Percentiles rank a stretch among this genome's conserved stretches.
These are phyloP conservation scores for Proliferodiscus dingleyae DNA, from an alignment of 2,329 filamentous ascomycete species.

Conservation along the genomic window DNA sequence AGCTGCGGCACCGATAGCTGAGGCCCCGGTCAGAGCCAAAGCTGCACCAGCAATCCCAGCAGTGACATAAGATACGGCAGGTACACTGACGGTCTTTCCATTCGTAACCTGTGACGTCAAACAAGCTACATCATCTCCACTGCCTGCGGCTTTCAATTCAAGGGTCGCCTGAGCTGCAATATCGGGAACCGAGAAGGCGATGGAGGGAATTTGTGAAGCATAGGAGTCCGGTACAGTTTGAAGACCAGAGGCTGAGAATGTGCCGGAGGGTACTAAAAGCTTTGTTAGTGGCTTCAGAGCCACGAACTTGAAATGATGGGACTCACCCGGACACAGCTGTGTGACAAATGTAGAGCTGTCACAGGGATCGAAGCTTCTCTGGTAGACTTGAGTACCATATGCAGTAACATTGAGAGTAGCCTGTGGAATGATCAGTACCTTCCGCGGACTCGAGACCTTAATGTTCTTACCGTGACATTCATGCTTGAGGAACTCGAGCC, in stretches of 20 bases:
- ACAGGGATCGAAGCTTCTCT: constrained; percentile 80
- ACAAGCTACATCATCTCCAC: constrained; percentile 66
- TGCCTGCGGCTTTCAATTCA: constrained; percentile 60
- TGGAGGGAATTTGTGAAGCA: constrained; percentile 72
- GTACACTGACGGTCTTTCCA: constrained; percentile 72
- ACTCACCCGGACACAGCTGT: constrained; percentile 75
- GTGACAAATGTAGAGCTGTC: constrained; percentile 58
- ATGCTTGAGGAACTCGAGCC: constrained; percentile 69
- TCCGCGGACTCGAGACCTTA: not conserved
- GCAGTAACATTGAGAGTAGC: constrained; percentile 64
- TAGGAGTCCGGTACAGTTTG: constrained; percentile 69
- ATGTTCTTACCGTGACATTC: constrained; percentile 43
- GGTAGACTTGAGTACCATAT: constrained; percentile 78
- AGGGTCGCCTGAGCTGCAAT: constrained; percentile 82
- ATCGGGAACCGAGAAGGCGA: constrained; percentile 88
- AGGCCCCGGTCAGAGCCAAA: constrained; percentile 65
- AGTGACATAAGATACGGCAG: constrained; percentile 77
- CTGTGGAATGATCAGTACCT: constrained; percentile 5
- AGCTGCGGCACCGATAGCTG: constrained; percentile 59
- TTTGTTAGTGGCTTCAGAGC: constrained; percentile 5
- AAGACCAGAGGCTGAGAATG: constrained; percentile 66
- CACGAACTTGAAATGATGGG: not conserved
- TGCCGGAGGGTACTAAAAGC: constrained; percentile 61
- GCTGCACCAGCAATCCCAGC: constrained; percentile 83
- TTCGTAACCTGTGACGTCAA: constrained; percentile 78